phyloP scores from a whole-genome alignment of 208 protist species.

The Trypanosoma congolense region DNA sequence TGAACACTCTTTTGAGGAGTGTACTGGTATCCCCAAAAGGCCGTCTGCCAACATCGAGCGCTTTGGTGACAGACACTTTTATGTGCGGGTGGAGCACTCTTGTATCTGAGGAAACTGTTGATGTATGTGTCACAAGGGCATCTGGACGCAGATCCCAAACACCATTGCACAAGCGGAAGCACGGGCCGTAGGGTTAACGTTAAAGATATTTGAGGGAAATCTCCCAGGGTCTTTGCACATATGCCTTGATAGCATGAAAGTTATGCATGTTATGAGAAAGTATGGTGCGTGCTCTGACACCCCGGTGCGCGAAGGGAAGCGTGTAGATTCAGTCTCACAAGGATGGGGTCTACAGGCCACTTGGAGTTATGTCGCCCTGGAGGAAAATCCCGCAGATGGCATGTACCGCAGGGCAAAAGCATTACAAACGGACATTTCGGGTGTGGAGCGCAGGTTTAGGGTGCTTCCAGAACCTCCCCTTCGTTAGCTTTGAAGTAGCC shows the following conservation, averaged over 20 bases:
- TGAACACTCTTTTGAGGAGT: background rate
- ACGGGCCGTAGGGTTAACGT: background rate
- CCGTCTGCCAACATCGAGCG: background rate
- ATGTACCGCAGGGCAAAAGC: background rate
- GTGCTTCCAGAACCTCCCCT: no score
- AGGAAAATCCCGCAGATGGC: background rate
- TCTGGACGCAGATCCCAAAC: background rate
- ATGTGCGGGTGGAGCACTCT: background rate
- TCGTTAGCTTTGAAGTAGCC: no score
- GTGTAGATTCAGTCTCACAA: background rate
- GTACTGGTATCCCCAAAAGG: background rate
- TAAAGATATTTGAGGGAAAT: background rate
- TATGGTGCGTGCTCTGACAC: background rate
- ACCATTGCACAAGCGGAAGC: constrained; percentile 3
- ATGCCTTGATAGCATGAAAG: constrained; percentile 1
- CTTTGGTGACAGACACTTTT: background rate
- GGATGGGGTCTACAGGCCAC: background rate
- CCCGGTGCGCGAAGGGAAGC: background rate
- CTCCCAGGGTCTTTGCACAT: background rate
- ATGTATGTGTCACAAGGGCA: background rate
- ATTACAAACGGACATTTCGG: background rate
- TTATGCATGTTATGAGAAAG: constrained; percentile 3
- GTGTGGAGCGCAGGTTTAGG: no score
- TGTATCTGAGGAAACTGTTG: background rate
- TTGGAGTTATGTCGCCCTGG: background rate